phyloP scores from a whole-genome alignment of 495 filamentous ascomycete genomes.

The Halenospora varia region DNA sequence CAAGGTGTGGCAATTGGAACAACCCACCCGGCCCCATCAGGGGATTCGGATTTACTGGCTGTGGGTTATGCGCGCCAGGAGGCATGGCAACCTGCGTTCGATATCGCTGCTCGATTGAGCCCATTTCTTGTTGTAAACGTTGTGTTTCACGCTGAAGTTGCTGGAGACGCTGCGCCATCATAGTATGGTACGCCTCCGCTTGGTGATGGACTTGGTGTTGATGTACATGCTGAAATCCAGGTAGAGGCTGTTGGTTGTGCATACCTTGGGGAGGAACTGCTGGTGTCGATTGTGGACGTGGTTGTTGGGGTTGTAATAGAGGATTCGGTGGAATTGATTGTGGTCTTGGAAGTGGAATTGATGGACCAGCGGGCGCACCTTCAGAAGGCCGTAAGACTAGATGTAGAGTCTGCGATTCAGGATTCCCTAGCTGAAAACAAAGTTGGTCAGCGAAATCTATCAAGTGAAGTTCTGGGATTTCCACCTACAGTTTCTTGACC shows the following conservation, averaged over 20 bases:
- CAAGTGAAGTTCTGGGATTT: no score
- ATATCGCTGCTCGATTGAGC: slow-evolving; percentile 15
- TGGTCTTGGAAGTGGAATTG: background rate
- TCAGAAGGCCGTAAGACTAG: slow-evolving; percentile 51
- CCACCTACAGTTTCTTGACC: slow-evolving; percentile 49
- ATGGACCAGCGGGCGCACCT: slow-evolving; percentile 10
- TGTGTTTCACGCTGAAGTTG: slow-evolving; percentile 20
- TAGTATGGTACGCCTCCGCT: slow-evolving; percentile 9
- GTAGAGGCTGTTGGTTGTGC: slow-evolving; percentile 21
- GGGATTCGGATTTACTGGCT: slow-evolving; percentile 3
- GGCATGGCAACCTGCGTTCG: slow-evolving; percentile 7
- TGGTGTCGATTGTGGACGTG: slow-evolving; percentile 17
- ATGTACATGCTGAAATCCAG: slow-evolving; percentile 21
- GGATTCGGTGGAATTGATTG: slow-evolving; percentile 9
- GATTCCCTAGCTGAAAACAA: slow-evolving; percentile 38
- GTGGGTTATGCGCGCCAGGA: slow-evolving; percentile 1
- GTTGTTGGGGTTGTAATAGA: slow-evolving; percentile 7
- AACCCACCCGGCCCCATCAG: slow-evolving; percentile 5
- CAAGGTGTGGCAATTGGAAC: slow-evolving; percentile 5
- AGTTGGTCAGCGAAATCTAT: background rate
- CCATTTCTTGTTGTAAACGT: slow-evolving; percentile 23
- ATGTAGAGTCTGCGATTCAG: slow-evolving; percentile 52
- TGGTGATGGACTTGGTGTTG: slow-evolving; percentile 21
- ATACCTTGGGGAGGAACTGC: slow-evolving; percentile 17
- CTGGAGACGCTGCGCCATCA: slow-evolving; percentile 21